These are phyloP conservation scores for Tylopilus rubrobrunneus DNA, from an alignment of 768 basidiomycete species.

Conservation along the genomic window DNA sequence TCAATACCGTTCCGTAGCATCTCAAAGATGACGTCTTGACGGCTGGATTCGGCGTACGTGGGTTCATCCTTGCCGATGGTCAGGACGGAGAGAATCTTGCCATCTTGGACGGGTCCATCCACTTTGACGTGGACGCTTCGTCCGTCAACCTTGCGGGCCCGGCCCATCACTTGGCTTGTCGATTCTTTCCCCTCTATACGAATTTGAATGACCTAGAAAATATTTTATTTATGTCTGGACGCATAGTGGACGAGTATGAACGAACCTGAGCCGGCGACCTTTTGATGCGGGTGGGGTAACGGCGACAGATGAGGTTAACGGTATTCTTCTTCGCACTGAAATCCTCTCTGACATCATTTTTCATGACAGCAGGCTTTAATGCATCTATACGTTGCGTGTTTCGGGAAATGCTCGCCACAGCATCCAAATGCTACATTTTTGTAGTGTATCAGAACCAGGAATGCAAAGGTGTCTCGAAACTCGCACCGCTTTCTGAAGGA, in stretches of 20 bases:
- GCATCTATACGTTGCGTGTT: slow-evolving; percentile 45
- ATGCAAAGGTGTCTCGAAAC: neutral
- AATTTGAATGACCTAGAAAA: slow-evolving; percentile 18
- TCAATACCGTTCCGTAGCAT: slow-evolving; percentile 15
- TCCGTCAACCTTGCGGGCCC: slow-evolving; percentile 30
- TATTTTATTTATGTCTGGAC: neutral
- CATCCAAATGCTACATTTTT: slow-evolving; percentile 36
- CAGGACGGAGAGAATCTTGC: slow-evolving; percentile 33
- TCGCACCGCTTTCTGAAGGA: slow-evolving; percentile 30
- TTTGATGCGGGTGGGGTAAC: slow-evolving; percentile 44
- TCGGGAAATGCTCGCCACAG: slow-evolving; percentile 43
- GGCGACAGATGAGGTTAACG: slow-evolving; percentile 34
- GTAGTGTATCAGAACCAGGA: neutral
- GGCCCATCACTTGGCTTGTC: slow-evolving; percentile 12
- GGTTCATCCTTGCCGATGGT: slow-evolving; percentile 52
- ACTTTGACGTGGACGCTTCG: slow-evolving; percentile 35
- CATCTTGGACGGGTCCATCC: slow-evolving; percentile 14
- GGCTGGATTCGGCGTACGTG: slow-evolving; percentile 48
- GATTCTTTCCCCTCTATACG: slow-evolving; percentile 7
- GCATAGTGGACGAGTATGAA: neutral
- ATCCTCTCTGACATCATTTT: slow-evolving; percentile 38
- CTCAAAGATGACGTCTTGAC: slow-evolving; percentile 21
- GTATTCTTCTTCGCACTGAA: slow-evolving; percentile 27
- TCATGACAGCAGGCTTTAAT: slow-evolving; percentile 41
- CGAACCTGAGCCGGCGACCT: slow-evolving; percentile 38